Conservation (phyloP, 768 basidiomycete species). For the Pisolithus orientalis region DNA sequence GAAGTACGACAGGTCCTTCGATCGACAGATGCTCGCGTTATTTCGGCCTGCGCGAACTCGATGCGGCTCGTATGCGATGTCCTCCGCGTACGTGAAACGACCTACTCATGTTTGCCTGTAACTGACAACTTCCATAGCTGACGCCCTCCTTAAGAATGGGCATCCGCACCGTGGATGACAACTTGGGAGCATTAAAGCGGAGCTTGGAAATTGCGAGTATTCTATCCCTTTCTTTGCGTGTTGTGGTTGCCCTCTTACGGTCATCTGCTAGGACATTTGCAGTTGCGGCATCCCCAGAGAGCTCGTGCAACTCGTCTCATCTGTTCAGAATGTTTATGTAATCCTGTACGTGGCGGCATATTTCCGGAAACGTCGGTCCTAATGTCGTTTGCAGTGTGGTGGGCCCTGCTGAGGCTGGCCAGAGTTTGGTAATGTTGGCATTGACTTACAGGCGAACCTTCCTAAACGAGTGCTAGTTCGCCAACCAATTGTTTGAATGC, state of each 20-base stretch:
- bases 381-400: too few relatives aligned
- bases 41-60: background rate
- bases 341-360: too few relatives aligned
- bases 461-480: too few relatives aligned
- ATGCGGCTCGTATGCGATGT: background rate
- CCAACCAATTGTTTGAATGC: too few relatives aligned
- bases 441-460: too few relatives aligned
- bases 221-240: background rate
- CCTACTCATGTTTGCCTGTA: background rate
- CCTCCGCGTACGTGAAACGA: background rate
- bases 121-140: background rate
- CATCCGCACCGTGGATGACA: background rate
- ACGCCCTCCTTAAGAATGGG: background rate
- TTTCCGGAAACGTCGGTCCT: too few relatives aligned
- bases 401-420: too few relatives aligned
- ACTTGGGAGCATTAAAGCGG: background rate
- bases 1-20: background rate
- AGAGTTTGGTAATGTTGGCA: too few relatives aligned
- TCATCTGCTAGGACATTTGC: background rate
- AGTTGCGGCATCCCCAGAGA: background rate
- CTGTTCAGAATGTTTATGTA: too few relatives aligned
- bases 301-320: background rate
- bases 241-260: background rate
- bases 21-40: background rate
- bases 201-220: background rate